Evolutionary conservation across 306 rosid species (phyloP), one percentile per base, ranked within the genome.

Genomic region (Canavalia gladiata): DNA sequence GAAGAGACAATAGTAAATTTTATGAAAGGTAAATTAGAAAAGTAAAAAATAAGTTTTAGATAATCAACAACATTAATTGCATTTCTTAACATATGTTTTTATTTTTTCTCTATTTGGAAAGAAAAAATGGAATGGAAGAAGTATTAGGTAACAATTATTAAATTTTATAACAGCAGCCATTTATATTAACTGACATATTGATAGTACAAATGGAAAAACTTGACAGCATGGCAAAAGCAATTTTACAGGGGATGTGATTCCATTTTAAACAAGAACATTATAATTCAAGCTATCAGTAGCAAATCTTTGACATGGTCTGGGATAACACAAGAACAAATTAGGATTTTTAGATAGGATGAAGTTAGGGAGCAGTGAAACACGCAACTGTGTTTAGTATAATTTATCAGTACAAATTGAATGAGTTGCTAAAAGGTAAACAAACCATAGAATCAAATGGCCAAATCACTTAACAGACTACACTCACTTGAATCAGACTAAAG

Each of bases 221-320:
- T 34, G 46, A 18, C 52, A 3, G 42, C 64, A 34, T 1, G 64
- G 45, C 41, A 51, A 13, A 52, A 28, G 13, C 66, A 54, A 41
- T 37, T 35, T 56, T 64, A 55, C 68, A 43, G 8, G 6, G 34
- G 82, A 78, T 31, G 58, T 10, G 7, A 43, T 46, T 46, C n/a
- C 30, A 57, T 34, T 69, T 18, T 4, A 56, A 1, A 11, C 11
- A 39, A 51, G 30, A 68, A 69, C 39, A 56, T 43, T 42, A 69
- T 29, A 8, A 76, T 13, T 59, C 28, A 34, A 29, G 62, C 11
- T 43, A 25, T 69, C 4, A n/a, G 68, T 34, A 29, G 71, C 64
- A 66, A 46, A 45, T 47, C 62, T 56, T 74, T 54, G 46, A 55
- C 28, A 46, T 59, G 46, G 31, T 66, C 66, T 66, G 74, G 39